Conservation (phyloP, 2,329 filamentous ascomycete species). For the Aspergillus latus region DNA sequence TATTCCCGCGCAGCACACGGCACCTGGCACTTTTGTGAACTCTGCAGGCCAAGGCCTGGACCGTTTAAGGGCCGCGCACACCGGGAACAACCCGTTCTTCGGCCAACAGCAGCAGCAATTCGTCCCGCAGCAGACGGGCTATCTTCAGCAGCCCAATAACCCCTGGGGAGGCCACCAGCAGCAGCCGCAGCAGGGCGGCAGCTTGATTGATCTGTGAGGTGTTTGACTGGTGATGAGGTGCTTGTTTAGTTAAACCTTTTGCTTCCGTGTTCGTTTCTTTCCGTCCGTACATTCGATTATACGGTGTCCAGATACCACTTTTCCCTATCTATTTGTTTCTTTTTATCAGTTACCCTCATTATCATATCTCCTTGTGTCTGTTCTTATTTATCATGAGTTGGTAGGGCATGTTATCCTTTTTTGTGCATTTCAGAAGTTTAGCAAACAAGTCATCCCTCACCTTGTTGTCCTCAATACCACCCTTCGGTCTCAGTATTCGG, state of each 20-base stretch:
- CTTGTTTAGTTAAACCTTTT: conserved; percentile 4
- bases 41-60: conserved; percentile 80
- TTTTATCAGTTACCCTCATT: conserved; percentile 6
- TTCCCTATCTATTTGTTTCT: neutral
- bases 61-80: conserved; percentile 65
- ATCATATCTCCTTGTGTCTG: conserved; percentile 4
- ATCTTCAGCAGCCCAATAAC: conserved; percentile 50
- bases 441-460: neutral
- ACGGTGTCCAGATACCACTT: conserved; percentile 20
- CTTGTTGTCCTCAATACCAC: neutral
- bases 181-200: conserved; percentile 52
- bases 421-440: conserved; percentile 3
- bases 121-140: conserved; percentile 48
- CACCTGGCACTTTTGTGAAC: conserved; percentile 94
- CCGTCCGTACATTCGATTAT: conserved; percentile 13
- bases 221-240: conserved; percentile 2
- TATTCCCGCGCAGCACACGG: conserved; percentile 94
- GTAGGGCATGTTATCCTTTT: conserved; percentile 9
- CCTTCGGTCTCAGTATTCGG: neutral
- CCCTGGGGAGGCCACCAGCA: conserved; percentile 56
- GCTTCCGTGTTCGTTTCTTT: conserved; percentile 7
- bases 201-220: conserved; percentile 60
- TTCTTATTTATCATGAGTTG: conserved; percentile 10
- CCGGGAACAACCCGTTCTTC: conserved; percentile 88
- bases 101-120: conserved; percentile 58